A percentile compares a stretch with the other conserved stretches of the same genome.
Evolutionary conservation across 805 yeast genomes (phyloP).

Genomic region (Ogataea methylovora): DNA sequence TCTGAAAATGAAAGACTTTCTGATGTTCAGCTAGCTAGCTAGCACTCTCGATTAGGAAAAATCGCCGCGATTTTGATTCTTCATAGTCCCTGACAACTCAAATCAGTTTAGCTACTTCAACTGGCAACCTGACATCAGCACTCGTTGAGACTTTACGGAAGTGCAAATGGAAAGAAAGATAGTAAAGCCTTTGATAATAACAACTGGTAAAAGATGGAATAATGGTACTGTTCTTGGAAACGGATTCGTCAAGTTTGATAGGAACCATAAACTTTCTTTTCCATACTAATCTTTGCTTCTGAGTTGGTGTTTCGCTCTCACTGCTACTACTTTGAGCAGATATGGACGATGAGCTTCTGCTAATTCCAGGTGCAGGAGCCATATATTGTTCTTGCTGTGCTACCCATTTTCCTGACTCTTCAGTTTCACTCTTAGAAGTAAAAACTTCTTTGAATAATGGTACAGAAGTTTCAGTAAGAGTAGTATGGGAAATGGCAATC

Average conservation of each 20-base stretch:
- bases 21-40: too few relatives aligned
- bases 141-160: slow-evolving; percentile 11
- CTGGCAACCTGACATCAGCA: too few relatives aligned
- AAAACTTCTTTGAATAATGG: slow-evolving; percentile 10
- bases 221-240: slow-evolving; percentile 8
- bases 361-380: not conserved
- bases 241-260: slow-evolving; percentile 8
- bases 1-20: too few relatives aligned
- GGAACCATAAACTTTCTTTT: slow-evolving; percentile 4
- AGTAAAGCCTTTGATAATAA: slow-evolving; percentile 11
- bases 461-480: slow-evolving; percentile 7
- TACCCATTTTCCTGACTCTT: slow-evolving; percentile 6
- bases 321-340: too few relatives aligned
- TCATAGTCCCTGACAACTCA: too few relatives aligned
- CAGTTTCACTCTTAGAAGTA: not conserved
- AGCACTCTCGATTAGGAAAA: too few relatives aligned
- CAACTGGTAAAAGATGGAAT: slow-evolving; percentile 16
- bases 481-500: slow-evolving; percentile 12
- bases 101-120: slow-evolving; percentile 12
- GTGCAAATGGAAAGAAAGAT: slow-evolving; percentile 7
- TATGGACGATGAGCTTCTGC: not conserved
- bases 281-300: not conserved
- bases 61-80: too few relatives aligned
- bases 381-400: too few relatives aligned
- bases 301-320: not conserved